phyloP scores from a whole-genome alignment of 78 protist genomes.

The Bodo saltans region DNA sequence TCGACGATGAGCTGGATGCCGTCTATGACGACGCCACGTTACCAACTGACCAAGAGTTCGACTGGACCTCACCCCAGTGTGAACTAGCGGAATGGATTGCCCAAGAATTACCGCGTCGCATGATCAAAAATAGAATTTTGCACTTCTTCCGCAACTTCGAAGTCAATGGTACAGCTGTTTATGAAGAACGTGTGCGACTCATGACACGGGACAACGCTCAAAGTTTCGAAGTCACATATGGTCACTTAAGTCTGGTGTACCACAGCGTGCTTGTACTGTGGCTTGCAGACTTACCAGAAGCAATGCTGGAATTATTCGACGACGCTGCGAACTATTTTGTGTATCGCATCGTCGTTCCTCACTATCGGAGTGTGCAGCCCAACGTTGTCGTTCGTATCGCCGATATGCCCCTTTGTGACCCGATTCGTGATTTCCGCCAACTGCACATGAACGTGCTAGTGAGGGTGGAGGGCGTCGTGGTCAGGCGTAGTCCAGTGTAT shows the following conservation, averaged over 20 bases:
- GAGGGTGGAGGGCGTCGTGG: constrained; percentile 88
- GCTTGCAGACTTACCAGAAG: constrained; percentile 83
- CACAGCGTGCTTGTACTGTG: constrained; percentile 56
- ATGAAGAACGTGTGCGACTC: background rate
- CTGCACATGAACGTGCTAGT: constrained; percentile 73
- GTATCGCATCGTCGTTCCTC: constrained; percentile 29
- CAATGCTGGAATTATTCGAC: constrained; percentile 78
- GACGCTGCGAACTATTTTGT: constrained; percentile 46
- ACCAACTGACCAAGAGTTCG: background rate
- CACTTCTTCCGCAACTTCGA: background rate
- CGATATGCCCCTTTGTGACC: constrained; percentile 77
- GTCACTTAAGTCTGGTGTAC: constrained; percentile 23
- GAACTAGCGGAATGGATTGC: background rate
- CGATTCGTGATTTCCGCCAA: constrained; percentile 88
- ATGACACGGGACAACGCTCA: constrained; percentile 12
- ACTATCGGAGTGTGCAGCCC: constrained; percentile 42
- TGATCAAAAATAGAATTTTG: background rate
- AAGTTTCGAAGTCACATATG: constrained; percentile 53
- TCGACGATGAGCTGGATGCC: background rate
- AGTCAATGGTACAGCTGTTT: background rate
- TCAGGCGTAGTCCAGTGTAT: constrained; percentile 87
- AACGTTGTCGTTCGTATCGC: constrained; percentile 85
- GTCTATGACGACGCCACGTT: background rate
- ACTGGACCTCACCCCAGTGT: no score
- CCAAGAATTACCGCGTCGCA: background rate